Evolutionary conservation across 2,329 filamentous ascomycete species (phyloP), one percentile per base, ranked within the genome.

Genomic region (Drechslerella dactyloides): DNA sequence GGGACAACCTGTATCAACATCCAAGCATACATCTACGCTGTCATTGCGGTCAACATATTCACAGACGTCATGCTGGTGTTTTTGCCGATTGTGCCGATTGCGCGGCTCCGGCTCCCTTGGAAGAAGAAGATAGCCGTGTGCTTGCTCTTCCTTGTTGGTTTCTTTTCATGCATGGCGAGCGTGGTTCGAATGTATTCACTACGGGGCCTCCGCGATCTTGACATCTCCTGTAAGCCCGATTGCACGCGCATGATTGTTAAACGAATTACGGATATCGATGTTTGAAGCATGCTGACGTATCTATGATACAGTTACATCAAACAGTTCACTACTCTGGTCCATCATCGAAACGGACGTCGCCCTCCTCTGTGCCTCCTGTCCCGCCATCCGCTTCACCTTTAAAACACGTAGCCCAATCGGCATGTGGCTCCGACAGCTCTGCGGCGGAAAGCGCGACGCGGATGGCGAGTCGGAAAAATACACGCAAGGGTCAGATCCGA

Each of bases 51-150:
- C 6, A 68, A 59, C 51, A 50, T 68, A 6, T 10, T 50, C n/a
- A 60, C 46, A 2, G 63, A 68, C 21, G 23, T 35, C 7, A 15
- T 55, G 4, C 37, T 68, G 21, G 56, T 68, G 1, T 42, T 50
- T 40, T 24, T 68, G 27, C 63, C 63, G 2, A 60, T 68, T 13
- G 19, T 68, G 2, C 55, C 63, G 3, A 68, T 68, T 19, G 48
- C 50, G 10, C 35, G 35, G 40, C 37, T 68, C 27, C 50, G 50
- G 11, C 35, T 68, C 6, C 48, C 48, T 1, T 15, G 13, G 19
- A 60, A 27, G 50, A 60, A 68, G 19, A 68, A 68, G 42, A 15
- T 68, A 13, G 63, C 63, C 1, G 63, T 68, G 35, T 68, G 63
- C 15, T 23, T 60, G 6, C 37, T 68, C n/a, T 68, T 68, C 24